Conservation (phyloP, 2,329 filamentous ascomycete species). For the Fusarium agapanthi region DNA sequence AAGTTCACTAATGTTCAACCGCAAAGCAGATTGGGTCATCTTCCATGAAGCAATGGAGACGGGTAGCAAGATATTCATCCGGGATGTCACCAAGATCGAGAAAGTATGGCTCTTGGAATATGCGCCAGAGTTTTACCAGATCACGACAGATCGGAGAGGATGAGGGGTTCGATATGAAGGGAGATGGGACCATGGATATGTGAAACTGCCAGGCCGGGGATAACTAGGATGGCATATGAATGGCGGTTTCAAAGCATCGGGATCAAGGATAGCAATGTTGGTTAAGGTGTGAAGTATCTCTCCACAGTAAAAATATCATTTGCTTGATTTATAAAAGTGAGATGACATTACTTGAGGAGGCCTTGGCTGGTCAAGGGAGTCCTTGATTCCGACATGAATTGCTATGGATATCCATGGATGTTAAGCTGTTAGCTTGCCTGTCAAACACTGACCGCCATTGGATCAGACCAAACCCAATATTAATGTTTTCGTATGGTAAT, state of each 20-base stretch:
- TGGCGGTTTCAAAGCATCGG: slow-evolving; percentile 30
- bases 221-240: slow-evolving; percentile 21
- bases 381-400: slow-evolving; percentile 2
- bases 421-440: slow-evolving; percentile 1
- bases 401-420: neutral
- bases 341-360: slow-evolving; percentile 20
- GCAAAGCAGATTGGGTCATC: slow-evolving; percentile 95
- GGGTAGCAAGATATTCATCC: slow-evolving; percentile 85
- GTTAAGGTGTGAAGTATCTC: slow-evolving; percentile 31
- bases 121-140: slow-evolving; percentile 81
- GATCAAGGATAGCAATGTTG: slow-evolving; percentile 18
- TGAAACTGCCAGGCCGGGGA: slow-evolving; percentile 35
- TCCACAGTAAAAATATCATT: slow-evolving; percentile 3
- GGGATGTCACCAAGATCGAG: slow-evolving; percentile 92
- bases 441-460: slow-evolving; percentile 17
- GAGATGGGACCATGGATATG: slow-evolving; percentile 5
- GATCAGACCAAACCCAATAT: slow-evolving; percentile 6
- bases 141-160: slow-evolving; percentile 52
- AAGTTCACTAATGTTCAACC: slow-evolving; percentile 92
- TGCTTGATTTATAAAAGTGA: slow-evolving; percentile 22
- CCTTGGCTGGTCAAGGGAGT: neutral
- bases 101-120: slow-evolving; percentile 93
- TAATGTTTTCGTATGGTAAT: neutral
- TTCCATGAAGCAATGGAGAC: slow-evolving; percentile 96
- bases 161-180: slow-evolving; percentile 15